These are phyloP conservation scores for Xylaria sp. DNA, from an alignment of 495 filamentous ascomycete species.

Conservation along the genomic window DNA sequence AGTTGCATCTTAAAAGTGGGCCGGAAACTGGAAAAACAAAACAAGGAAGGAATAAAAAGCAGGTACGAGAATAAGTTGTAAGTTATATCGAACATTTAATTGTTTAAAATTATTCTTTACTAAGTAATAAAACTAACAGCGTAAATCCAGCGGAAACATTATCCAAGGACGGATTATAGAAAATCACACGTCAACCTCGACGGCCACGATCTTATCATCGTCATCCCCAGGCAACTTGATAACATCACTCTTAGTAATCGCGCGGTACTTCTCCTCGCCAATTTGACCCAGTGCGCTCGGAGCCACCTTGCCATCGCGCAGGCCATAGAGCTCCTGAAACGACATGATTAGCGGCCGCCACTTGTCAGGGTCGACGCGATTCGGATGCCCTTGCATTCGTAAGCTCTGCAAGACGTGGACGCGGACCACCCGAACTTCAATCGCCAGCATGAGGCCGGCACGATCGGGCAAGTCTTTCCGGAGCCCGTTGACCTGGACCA, in stretches of 20 bases:
- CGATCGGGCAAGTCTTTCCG: slow-evolving; percentile 41
- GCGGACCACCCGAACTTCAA: slow-evolving; percentile 45
- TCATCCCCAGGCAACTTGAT: slow-evolving; percentile 32
- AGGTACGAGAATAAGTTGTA: background rate
- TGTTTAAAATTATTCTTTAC: background rate
- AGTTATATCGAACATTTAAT: background rate
- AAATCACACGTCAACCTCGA: slow-evolving; percentile 21
- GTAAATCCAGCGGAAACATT: background rate
- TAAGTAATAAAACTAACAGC: background rate
- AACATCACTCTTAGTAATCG: slow-evolving; percentile 38
- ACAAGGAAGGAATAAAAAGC: background rate
- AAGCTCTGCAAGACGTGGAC: slow-evolving; percentile 12
- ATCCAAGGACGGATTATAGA: background rate
- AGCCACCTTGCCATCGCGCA: slow-evolving; percentile 36
- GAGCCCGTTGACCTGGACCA: slow-evolving; percentile 42
- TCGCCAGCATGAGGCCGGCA: slow-evolving; percentile 35
- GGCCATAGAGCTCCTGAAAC: slow-evolving; percentile 52
- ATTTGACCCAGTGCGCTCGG: slow-evolving; percentile 41
- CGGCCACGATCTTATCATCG: slow-evolving; percentile 31
- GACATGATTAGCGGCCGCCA: slow-evolving; percentile 54
- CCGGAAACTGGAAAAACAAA: background rate
- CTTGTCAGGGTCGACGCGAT: slow-evolving; percentile 51
- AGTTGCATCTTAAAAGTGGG: background rate
- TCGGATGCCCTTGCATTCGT: slow-evolving; percentile 45
- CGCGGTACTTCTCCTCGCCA: slow-evolving; percentile 48